Percentiles rank a stretch among this genome's conserved stretches.
These are phyloP conservation scores for Metschnikowia gelsemii DNA, from an alignment of 805 yeast species.

Conservation along the genomic window DNA sequence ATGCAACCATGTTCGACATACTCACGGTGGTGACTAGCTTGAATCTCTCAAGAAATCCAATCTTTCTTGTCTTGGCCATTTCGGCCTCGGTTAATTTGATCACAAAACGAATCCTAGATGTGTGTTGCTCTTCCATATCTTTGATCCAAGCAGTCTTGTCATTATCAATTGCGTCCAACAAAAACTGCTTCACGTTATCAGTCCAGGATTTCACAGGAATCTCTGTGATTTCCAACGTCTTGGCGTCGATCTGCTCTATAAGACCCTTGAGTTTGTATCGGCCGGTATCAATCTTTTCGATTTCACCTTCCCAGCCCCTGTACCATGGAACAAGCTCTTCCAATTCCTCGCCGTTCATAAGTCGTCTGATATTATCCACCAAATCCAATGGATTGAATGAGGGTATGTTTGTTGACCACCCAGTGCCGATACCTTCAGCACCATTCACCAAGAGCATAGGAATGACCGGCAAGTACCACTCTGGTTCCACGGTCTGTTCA, in stretches of 20 bases:
- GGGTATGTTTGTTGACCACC: constrained; percentile 95
- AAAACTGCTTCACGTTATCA: constrained; percentile 78
- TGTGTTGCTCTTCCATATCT: constrained; percentile 94
- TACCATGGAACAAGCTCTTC: constrained; percentile 88
- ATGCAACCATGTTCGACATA: constrained; percentile 90
- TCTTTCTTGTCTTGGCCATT: constrained; percentile 71
- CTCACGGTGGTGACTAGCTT: constrained; percentile 67
- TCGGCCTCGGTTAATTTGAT: constrained; percentile 74
- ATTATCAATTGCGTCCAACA: constrained; percentile 72
- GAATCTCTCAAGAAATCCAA: constrained; percentile 84
- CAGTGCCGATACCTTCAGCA: constrained; percentile 97
- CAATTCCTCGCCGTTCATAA: constrained; percentile 72
- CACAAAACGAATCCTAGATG: constrained; percentile 73
- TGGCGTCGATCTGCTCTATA: constrained; percentile 77
- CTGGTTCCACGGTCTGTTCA: constrained; percentile 91
- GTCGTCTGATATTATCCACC: constrained; percentile 65
- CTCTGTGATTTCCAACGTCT: constrained; percentile 84
- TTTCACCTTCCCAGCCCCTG: constrained; percentile 89
- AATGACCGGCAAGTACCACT: constrained; percentile 89
- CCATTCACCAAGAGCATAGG: constrained; percentile 97
- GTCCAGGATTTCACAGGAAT: constrained; percentile 94
- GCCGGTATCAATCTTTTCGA: constrained; percentile 63
- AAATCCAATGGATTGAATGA: constrained; percentile 84
- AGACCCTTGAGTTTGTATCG: constrained; percentile 76
- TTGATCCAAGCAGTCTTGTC: constrained; percentile 89